Conservation (phyloP, 1,284 basidiomycete species). For the Fomitopsis schrenkii region DNA sequence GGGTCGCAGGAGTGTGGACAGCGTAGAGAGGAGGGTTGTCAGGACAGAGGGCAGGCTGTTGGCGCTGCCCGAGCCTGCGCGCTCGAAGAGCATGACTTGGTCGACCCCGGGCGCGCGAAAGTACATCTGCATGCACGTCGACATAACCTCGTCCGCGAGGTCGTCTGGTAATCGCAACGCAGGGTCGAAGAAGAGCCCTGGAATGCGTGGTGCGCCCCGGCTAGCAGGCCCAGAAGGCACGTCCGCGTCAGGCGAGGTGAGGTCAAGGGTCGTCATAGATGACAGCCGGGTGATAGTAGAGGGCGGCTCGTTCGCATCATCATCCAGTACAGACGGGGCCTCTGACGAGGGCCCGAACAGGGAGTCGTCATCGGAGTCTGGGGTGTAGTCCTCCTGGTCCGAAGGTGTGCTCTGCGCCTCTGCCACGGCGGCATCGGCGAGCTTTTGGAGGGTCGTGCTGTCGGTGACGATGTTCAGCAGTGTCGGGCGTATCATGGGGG, state of each 20-base stretch:
- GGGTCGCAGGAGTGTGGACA: conserved; percentile 45
- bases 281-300: not conserved
- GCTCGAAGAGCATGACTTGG: conserved; percentile 78
- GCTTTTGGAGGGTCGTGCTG: not conserved
- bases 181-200: conserved; percentile 61
- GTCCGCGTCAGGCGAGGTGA: not conserved
- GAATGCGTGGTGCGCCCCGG: conserved; percentile 47
- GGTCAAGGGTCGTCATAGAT: not conserved
- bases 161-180: conserved; percentile 43
- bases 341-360: conserved; percentile 33
- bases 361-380: conserved; percentile 32
- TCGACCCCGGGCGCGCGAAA: conserved; percentile 51
- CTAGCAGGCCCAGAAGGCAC: conserved; percentile 13
- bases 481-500: not conserved
- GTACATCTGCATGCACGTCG: conserved; percentile 54
- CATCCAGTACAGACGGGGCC: not conserved
- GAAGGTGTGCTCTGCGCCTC: not conserved
- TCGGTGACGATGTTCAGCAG: not conserved
- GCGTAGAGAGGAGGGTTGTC: conserved; percentile 43
- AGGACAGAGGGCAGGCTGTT: conserved; percentile 52
- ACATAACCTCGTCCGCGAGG: conserved; percentile 45
- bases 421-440: not conserved
- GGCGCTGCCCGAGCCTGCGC: conserved; percentile 22
- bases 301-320: not conserved
- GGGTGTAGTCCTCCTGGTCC: not conserved